Conservation (phyloP, 2,329 filamentous ascomycete species). For the Leptographium procerum region DNA sequence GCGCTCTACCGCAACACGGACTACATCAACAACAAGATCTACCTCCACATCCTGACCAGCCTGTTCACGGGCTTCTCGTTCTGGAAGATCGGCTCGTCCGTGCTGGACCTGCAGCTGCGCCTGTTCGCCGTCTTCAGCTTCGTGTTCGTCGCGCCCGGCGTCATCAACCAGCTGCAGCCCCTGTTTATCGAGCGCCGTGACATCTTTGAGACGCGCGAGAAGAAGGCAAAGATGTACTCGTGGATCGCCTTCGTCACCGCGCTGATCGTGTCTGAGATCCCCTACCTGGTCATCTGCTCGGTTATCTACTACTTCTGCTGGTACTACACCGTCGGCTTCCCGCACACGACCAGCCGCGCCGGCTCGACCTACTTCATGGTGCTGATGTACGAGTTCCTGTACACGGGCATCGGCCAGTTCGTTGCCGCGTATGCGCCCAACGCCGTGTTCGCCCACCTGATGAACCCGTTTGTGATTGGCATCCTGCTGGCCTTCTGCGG, state of each 20-base stretch:
- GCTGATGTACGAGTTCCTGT: slow-evolving; percentile 48
- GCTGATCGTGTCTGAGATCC: slow-evolving; percentile 72
- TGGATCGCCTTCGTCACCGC: slow-evolving; percentile 78
- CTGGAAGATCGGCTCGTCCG: slow-evolving; percentile 56
- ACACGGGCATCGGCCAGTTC: slow-evolving; percentile 50
- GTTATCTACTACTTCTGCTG: slow-evolving; percentile 49
- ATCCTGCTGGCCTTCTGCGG: slow-evolving; percentile 61
- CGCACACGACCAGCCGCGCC: slow-evolving; percentile 42
- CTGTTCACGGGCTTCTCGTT: slow-evolving; percentile 53
- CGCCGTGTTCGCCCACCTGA: slow-evolving; percentile 44
- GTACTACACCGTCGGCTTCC: slow-evolving; percentile 26
- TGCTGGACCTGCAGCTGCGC: slow-evolving; percentile 63
- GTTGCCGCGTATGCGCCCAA: slow-evolving; percentile 51
- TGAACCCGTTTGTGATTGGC: slow-evolving; percentile 43
- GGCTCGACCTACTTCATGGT: slow-evolving; percentile 43
- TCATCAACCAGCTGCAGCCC: slow-evolving; percentile 26
- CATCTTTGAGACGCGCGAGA: slow-evolving; percentile 73
- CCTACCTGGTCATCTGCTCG: slow-evolving; percentile 61
- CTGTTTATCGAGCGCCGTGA: slow-evolving; percentile 74
- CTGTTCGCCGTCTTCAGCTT: slow-evolving; percentile 56
- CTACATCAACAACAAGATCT: slow-evolving; percentile 75
- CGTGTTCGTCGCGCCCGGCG: not conserved
- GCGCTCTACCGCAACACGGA: slow-evolving; percentile 73
- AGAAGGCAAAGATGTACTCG: slow-evolving; percentile 70
- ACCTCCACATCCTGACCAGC: slow-evolving; percentile 50